Evolutionary conservation across 2,329 filamentous ascomycete species (phyloP).

Genomic region (Nothophaeocryptopus gaeumannii): DNA sequence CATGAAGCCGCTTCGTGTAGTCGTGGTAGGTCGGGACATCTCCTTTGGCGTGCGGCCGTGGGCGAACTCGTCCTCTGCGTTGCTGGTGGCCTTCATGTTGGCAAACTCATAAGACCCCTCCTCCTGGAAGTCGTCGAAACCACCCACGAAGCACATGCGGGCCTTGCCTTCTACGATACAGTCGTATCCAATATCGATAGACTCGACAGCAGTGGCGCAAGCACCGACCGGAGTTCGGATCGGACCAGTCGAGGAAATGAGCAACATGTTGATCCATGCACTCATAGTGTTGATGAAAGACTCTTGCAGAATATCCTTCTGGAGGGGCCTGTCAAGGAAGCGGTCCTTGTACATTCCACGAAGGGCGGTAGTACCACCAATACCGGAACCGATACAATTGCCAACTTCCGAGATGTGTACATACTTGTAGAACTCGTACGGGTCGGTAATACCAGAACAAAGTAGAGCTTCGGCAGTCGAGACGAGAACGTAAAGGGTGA

Average conservation of each 20-base stretch:
- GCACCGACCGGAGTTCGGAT: slow-evolving; percentile 99
- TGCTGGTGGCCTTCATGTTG: slow-evolving; percentile 99
- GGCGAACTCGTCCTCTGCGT: slow-evolving; percentile 91
- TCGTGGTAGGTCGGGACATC: slow-evolving; percentile 97
- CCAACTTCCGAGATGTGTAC: slow-evolving; percentile 96
- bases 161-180: slow-evolving; percentile 99
- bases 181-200: slow-evolving; percentile 95
- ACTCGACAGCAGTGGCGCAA: slow-evolving; percentile 95
- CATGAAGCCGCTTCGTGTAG: slow-evolving; percentile 97
- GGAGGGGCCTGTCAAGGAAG: slow-evolving; percentile 92
- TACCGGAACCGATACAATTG: slow-evolving; percentile 97
- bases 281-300: slow-evolving; percentile 99
- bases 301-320: slow-evolving; percentile 98
- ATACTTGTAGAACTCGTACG: slow-evolving; percentile 99
- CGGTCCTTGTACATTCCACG: slow-evolving; percentile 98
- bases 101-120: slow-evolving; percentile 99
- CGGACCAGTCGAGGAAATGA: slow-evolving; percentile 92
- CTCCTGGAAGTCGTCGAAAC: slow-evolving; percentile 98
- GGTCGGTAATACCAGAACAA: slow-evolving; percentile 92
- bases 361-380: slow-evolving; percentile 88
- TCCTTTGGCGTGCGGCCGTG: slow-evolving; percentile 93
- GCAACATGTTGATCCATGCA: slow-evolving; percentile 98
- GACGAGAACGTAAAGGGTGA: slow-evolving; percentile 91
- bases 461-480: slow-evolving; percentile 89
- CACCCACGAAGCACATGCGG: slow-evolving; percentile 93